Base-by-base conservation (phyloP, 2,329 filamentous ascomycete genomes). In the Ascochyta rabiei region DNA sequence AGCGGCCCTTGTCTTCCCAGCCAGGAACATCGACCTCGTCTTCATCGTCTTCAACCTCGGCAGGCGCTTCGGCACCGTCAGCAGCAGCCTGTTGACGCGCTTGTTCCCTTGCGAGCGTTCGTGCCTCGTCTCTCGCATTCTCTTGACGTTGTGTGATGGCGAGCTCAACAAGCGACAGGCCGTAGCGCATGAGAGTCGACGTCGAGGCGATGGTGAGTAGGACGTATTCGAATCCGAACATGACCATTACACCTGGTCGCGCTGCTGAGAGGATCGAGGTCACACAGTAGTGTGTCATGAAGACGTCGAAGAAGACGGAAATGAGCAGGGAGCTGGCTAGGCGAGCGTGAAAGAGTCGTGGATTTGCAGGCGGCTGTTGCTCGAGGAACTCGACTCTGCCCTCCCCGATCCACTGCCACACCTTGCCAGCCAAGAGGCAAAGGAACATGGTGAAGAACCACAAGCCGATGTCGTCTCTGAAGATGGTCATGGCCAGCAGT, bases 361-460 rank as follows among this genome's bases (percentile, higher is more conserved):
- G 93, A 68, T 96, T 96, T 34, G 88, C 84, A 0, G 93, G 93
- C 3, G 93, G 93, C 75, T 98, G 93, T 75, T 99, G 95, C 77
- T 99, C 95, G 47, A 98, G 82, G 39, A 95, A 86, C 73, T 99
- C 96, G 49, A 99, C 91, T 48, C 96, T 85, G 21, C 93, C 93
- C 73, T 97, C 93, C 47, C 91, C 92, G 63, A 99, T 96, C 95
- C 96, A 99, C 50, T 92, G 91, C 93, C 96, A 99, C 42, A 99
- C 89, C 78, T 98, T 98, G 49, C 93, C 93, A 3, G 92, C 93
- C 41, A 99, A 85, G 34, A 99, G 83, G 23, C 89, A 87, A 15
- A 96, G 90, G 75, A 99, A 98, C 93, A 99, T 98, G 68, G 95
- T 87, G 55, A 99, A 81, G 70, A 98, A 96, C 87, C 92, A 96